Evolutionary conservation across 2,329 filamentous ascomycete genomes (phyloP), one percentile per base, ranked within the genome.

Genomic region (Reticulascus tulasneorum): DNA sequence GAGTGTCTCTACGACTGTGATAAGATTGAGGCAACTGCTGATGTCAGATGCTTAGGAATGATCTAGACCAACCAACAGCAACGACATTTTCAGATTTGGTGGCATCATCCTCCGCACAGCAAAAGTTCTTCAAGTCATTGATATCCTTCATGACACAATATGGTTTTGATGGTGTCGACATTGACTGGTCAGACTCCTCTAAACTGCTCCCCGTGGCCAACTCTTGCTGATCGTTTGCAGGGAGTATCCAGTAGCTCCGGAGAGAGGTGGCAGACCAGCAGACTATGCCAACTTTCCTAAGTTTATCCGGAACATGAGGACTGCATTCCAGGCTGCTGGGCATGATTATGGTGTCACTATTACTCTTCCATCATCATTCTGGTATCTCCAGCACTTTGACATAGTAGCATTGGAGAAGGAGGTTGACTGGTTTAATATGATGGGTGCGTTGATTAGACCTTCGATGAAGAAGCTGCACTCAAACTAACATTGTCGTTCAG

Each of bases 371-470:
- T 27, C 45, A 1, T 37, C 16, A 3, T 58, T 52, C 37, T 56
- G 49, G 52, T 59, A 57, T 16, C 35, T 58, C 7, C 43, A 36
- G 9, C 23, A 42, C 19, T 59, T 57, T 23, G 46, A 55, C 18
- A 23, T 57, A 15, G 15, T 24, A 1, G 13, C 23, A 6, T 21
- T 56, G 3, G 37, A 51, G 37, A 23, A 20, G 4, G 24, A 43
- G 7, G 50, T 66, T 5, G 58, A 68, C 37, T 67, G 51, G 43
- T 59, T 69, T 41, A 71, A 67, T 35, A 24, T 71, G n/a, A 65
- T 71, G 55, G 54, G 18, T 6, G n/a, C n/a, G n/a, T n/a, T n/a
- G n/a, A n/a, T n/a, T n/a, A n/a, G n/a, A n/a, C n/a, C n/a, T n/a
- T n/a, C n/a, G n/a, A n/a, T n/a, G n/a, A n/a, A n/a, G n/a, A n/a